Percentiles rank a stretch among this genome's conserved stretches.
Conservation (phyloP, 2,329 filamentous ascomycete species). For the Chlorencoelia australis region DNA sequence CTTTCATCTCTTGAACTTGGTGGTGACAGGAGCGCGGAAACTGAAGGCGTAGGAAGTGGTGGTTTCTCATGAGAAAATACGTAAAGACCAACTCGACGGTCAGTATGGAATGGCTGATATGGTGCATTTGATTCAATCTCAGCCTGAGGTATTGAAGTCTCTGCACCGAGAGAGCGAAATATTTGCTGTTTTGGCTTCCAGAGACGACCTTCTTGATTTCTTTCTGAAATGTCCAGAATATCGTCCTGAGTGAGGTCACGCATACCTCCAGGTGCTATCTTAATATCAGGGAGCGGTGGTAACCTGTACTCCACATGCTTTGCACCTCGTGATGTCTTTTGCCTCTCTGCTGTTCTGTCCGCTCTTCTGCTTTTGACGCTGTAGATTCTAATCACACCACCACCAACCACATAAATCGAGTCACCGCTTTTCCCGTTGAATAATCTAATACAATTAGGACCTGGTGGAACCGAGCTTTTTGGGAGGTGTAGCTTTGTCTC, state of each 20-base stretch:
- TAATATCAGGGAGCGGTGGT: slow-evolving; percentile 49
- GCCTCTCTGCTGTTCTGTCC: slow-evolving; percentile 42
- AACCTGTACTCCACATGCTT: slow-evolving; percentile 49
- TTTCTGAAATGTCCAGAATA: slow-evolving; percentile 22
- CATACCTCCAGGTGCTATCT: slow-evolving; percentile 45
- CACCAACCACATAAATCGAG: slow-evolving; percentile 53
- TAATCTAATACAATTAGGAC: slow-evolving; percentile 54
- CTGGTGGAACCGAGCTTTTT: slow-evolving; percentile 40
- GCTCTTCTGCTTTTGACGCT: slow-evolving; percentile 33
- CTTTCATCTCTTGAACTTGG: slow-evolving; percentile 13
- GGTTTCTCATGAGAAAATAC: slow-evolving; percentile 38
- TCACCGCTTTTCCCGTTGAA: slow-evolving; percentile 52
- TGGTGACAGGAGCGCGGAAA: slow-evolving; percentile 20
- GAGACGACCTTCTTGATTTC: slow-evolving; percentile 21
- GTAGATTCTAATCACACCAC: slow-evolving; percentile 57
- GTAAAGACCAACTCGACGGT: slow-evolving; percentile 70
- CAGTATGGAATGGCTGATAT: slow-evolving; percentile 93
- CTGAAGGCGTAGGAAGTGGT: slow-evolving; percentile 15
- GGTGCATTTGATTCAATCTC: slow-evolving; percentile 94
- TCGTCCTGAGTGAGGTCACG: slow-evolving; percentile 41
- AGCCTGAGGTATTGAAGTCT: slow-evolving; percentile 59
- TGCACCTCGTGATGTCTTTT: slow-evolving; percentile 39
- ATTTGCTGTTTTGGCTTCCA: slow-evolving; percentile 31
- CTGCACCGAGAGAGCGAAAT: slow-evolving; percentile 34
- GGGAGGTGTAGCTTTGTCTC: slow-evolving; percentile 67